Percentiles rank a stretch among this genome's conserved stretches.
Conservation (phyloP, 2,329 filamentous ascomycete genomes). For the Apiospora rasikravindrae region DNA sequence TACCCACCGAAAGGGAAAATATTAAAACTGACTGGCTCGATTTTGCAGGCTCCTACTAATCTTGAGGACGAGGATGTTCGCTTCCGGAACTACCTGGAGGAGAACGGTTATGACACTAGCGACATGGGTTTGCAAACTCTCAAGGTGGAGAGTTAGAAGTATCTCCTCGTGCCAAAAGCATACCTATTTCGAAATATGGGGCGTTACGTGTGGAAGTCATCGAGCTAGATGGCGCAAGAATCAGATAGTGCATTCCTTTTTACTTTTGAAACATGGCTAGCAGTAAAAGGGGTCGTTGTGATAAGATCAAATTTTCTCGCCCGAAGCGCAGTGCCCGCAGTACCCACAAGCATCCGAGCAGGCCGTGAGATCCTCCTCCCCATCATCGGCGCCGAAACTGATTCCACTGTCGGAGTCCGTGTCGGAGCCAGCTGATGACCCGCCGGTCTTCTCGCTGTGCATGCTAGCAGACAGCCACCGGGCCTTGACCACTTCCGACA, state of each 20-base stretch:
- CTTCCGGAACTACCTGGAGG: slow-evolving; percentile 29
- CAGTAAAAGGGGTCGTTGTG: neutral
- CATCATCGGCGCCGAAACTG: slow-evolving; percentile 6
- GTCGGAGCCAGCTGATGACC: neutral
- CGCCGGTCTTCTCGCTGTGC: neutral
- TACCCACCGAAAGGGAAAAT: too few species aligned
- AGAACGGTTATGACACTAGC: slow-evolving; percentile 29
- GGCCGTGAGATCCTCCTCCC: slow-evolving; percentile 19
- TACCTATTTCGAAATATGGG: too few species aligned
- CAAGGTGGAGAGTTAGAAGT: neutral
- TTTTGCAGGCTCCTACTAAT: slow-evolving; percentile 25
- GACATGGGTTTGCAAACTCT: slow-evolving; percentile 24
- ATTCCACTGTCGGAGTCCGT: slow-evolving; percentile 12
- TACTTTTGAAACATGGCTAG: neutral
- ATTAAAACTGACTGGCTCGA: neutral
- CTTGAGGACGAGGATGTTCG: slow-evolving; percentile 31
- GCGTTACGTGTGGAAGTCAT: too few species aligned
- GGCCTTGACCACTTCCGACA: slow-evolving; percentile 15
- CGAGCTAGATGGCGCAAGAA: too few species aligned
- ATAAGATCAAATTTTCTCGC: neutral
- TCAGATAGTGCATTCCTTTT: neutral
- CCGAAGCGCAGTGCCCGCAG: slow-evolving; percentile 19
- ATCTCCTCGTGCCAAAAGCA: too few species aligned
- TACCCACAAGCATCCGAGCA: slow-evolving; percentile 21
- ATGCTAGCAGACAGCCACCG: slow-evolving; percentile 16